These are phyloP conservation scores for Cercospora canescens DNA, from an alignment of 2,329 filamentous ascomycete genomes.

Conservation along the genomic window DNA sequence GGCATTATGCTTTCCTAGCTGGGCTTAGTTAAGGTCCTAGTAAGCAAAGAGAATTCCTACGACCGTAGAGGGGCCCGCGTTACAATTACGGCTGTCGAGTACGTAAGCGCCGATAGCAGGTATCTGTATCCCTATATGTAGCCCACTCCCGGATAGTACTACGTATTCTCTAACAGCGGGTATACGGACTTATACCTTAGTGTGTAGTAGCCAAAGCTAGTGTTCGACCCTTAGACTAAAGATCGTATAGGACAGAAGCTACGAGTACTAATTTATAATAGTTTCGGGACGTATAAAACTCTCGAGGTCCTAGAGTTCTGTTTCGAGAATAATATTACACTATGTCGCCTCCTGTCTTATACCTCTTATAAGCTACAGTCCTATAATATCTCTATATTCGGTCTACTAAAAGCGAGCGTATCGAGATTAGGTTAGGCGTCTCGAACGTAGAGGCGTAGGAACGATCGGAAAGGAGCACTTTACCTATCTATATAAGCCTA, in stretches of 20 bases:
- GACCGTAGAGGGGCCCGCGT: constrained; percentile 29
- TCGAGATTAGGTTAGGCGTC: constrained; percentile 17
- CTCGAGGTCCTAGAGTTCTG: constrained; percentile 30
- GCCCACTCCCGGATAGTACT: not conserved
- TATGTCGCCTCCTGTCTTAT: constrained; percentile 34
- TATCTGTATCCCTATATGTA: not conserved
- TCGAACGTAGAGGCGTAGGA: constrained; percentile 12
- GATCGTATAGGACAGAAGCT: constrained; percentile 33
- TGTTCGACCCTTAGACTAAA: constrained; percentile 41
- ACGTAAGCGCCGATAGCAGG: not conserved
- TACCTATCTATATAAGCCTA: constrained; percentile 27
- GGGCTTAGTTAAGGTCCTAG: constrained; percentile 35
- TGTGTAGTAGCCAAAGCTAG: constrained; percentile 37
- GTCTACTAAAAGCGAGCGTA: constrained; percentile 6
- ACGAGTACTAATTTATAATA: constrained; percentile 39
- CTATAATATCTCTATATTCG: not conserved
- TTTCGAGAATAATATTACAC: constrained; percentile 37
- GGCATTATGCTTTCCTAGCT: constrained; percentile 35
- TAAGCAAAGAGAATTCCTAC: constrained; percentile 30
- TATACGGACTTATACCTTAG: constrained; percentile 24
- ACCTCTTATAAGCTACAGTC: constrained; percentile 13
- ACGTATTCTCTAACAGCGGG: not conserved
- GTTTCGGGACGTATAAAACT: constrained; percentile 40
- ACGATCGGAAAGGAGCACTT: constrained; percentile 21
- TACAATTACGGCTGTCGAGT: constrained; percentile 20